phyloP scores from a whole-genome alignment of 768 basidiomycete genomes.

The Mycena vulgaris region DNA sequence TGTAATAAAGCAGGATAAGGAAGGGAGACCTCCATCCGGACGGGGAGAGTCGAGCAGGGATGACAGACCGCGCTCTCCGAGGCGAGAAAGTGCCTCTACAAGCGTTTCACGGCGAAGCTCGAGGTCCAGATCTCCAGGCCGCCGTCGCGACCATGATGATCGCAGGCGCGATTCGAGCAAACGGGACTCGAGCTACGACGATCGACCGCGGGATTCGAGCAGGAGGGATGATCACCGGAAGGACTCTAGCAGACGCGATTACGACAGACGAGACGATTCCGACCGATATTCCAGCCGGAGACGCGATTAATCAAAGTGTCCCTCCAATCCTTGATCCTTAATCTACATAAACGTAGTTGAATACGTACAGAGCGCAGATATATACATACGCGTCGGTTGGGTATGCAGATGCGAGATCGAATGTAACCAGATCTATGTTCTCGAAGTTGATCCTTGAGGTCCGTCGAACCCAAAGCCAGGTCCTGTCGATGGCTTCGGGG shows the following conservation, averaged over 20 bases:
- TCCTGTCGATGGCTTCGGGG: background rate
- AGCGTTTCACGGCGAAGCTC: slow-evolving; percentile 60
- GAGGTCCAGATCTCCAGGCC: slow-evolving; percentile 64
- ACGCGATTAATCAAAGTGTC: slow-evolving; percentile 36
- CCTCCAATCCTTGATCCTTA: background rate
- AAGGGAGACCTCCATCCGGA: slow-evolving; percentile 47
- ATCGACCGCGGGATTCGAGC: slow-evolving; percentile 32
- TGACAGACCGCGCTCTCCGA: slow-evolving; percentile 56
- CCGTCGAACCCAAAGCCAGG: slow-evolving; percentile 23
- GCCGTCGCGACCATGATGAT: slow-evolving; percentile 49
- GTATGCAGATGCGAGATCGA: slow-evolving; percentile 1
- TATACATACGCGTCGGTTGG: background rate
- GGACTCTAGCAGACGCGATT: slow-evolving; percentile 41
- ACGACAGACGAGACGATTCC: slow-evolving; percentile 50
- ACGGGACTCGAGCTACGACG: slow-evolving; percentile 32
- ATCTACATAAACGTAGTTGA: slow-evolving; percentile 3
- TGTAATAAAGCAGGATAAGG: slow-evolving; percentile 79
- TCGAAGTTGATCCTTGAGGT: slow-evolving; percentile 12
- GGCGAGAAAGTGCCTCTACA: slow-evolving; percentile 51
- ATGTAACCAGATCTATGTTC: slow-evolving; percentile 10
- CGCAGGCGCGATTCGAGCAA: slow-evolving; percentile 35
- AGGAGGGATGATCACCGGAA: slow-evolving; percentile 43
- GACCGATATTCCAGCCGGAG: slow-evolving; percentile 49
- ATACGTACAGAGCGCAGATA: background rate
- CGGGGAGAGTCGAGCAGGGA: slow-evolving; percentile 36